Conservation (phyloP, 192 early-diverging fungal genomes). For the Linnemannia schmuckeri region DNA sequence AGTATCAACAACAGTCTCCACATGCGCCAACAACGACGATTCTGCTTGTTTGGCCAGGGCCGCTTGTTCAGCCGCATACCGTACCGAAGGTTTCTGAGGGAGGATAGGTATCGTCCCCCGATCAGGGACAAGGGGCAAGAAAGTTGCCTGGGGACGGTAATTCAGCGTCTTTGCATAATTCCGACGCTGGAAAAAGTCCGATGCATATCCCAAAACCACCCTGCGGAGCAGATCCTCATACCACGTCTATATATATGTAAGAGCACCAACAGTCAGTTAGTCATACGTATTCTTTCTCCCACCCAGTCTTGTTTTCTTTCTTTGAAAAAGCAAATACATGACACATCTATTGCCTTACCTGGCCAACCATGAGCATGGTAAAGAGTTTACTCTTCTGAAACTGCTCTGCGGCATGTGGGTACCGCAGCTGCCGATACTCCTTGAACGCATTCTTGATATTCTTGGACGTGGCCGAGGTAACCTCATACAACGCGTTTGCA, state of each 20-base stretch:
- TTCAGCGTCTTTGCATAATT: not conserved
- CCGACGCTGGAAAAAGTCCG: not conserved
- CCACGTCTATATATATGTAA: not conserved
- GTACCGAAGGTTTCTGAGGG: not conserved
- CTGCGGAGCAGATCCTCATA: not conserved
- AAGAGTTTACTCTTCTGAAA: slow-evolving; percentile 12
- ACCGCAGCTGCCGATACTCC: slow-evolving; percentile 8
- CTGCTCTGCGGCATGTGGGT: slow-evolving; percentile 6
- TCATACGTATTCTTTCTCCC: too few species aligned
- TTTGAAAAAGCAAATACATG: too few species aligned
- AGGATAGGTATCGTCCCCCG: not conserved
- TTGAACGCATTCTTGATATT: slow-evolving; percentile 9
- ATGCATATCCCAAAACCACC: not conserved
- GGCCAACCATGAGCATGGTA: not conserved
- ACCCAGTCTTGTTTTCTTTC: too few species aligned
- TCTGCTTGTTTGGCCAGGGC: not conserved
- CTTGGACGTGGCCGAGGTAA: not conserved
- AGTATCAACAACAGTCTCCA: too few species aligned
- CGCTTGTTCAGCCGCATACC: not conserved
- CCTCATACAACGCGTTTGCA: not conserved
- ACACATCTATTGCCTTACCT: not conserved
- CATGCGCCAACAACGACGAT: too few species aligned
- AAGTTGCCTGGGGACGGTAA: not conserved
- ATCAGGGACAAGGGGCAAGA: not conserved
- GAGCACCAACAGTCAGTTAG: not conserved